phyloP scores from a whole-genome alignment of 2,329 filamentous ascomycete genomes.

The Aureobasidium leucospermi region DNA sequence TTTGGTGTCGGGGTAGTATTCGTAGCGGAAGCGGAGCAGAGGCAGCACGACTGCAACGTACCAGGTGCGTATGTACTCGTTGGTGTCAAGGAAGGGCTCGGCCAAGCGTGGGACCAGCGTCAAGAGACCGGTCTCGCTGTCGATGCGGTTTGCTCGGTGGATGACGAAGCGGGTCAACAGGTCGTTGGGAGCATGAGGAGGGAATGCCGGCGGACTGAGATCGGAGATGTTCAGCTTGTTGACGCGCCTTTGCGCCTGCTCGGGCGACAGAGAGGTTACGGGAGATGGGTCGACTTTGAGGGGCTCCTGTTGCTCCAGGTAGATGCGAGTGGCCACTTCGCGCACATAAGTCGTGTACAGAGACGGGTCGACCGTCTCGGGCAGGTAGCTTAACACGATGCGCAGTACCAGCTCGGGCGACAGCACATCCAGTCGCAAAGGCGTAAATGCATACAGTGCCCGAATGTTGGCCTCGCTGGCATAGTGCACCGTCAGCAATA shows the following conservation, averaged over 20 bases:
- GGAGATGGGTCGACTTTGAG: slow-evolving; percentile 46
- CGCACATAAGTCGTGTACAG: slow-evolving; percentile 56
- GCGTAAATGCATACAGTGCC: slow-evolving; percentile 53
- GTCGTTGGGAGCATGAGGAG: slow-evolving; percentile 46
- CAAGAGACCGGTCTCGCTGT: slow-evolving; percentile 64
- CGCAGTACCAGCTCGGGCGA: slow-evolving; percentile 59
- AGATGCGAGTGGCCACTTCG: slow-evolving; percentile 46
- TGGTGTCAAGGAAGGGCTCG: slow-evolving; percentile 58
- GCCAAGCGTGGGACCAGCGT: slow-evolving; percentile 61
- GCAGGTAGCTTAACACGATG: slow-evolving; percentile 69
- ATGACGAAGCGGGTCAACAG: slow-evolving; percentile 57
- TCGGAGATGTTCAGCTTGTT: slow-evolving; percentile 56
- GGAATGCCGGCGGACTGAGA: slow-evolving; percentile 46
- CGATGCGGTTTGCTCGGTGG: slow-evolving; percentile 60
- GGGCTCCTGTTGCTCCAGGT: slow-evolving; percentile 37
- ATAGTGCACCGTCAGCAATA: slow-evolving; percentile 66
- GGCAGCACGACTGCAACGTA: slow-evolving; percentile 62
- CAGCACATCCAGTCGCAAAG: slow-evolving; percentile 51
- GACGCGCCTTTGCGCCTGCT: slow-evolving; percentile 56
- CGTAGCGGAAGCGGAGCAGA: slow-evolving; percentile 58
- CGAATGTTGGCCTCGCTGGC: slow-evolving; percentile 59
- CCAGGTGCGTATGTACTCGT: slow-evolving; percentile 58
- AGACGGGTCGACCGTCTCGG: slow-evolving; percentile 60
- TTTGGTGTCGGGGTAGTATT: slow-evolving; percentile 55
- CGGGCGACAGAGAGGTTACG: slow-evolving; percentile 54